Base-by-base conservation (phyloP, 2,329 filamentous ascomycete species). In the Pyricularia sp. region DNA sequence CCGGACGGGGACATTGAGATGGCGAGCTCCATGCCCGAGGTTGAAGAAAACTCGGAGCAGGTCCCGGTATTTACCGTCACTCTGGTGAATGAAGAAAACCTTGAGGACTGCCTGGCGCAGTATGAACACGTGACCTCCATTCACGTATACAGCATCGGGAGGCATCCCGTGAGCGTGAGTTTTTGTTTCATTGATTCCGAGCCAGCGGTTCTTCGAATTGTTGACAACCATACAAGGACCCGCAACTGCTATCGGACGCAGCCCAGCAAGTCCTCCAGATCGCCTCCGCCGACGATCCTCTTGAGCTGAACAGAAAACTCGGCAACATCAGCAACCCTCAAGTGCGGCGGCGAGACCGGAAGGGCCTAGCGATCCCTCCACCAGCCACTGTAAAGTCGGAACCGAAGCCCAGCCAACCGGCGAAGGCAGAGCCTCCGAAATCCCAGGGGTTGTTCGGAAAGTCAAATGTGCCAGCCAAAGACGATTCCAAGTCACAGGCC, bases 111-210 rank as follows among this genome's bases (percentile, higher is more conserved):
- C 4, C 85, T 91, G 65, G 78, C 80, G 16, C 81, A 84, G 19
- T 96, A 93, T 69, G 82, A 89, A 62, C 79, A 85, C n/a, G 85
- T 96, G 64, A 82, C 81, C 0, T 89, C 90, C 0, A 87, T 96
- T 66, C 91, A 97, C 70, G 78, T 97, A 59, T 97, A 97, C 78
- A 96, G 92, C 71, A 73, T 97, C 22, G 87, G 90, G 57, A 82
- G 89, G 1, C 82, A 85, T 49, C 82, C 86, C 0, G 78, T 92
- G 19, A 88, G 87, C 74, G 87, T 84, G 75, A 55, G 73, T 64
- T 33, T 5, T 12, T 49, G 16, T 8, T 49, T 49, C 7, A 49
- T 49, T 7, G 5, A 49, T 49, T n/a, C 8, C 5, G 16, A 19
- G 40, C 40, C 40, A n/a, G 6, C 19, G 19, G 40, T 4, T 19